These are phyloP conservation scores for Trichomonas tenax DNA, from an alignment of 208 protist species.

Conservation along the genomic window DNA sequence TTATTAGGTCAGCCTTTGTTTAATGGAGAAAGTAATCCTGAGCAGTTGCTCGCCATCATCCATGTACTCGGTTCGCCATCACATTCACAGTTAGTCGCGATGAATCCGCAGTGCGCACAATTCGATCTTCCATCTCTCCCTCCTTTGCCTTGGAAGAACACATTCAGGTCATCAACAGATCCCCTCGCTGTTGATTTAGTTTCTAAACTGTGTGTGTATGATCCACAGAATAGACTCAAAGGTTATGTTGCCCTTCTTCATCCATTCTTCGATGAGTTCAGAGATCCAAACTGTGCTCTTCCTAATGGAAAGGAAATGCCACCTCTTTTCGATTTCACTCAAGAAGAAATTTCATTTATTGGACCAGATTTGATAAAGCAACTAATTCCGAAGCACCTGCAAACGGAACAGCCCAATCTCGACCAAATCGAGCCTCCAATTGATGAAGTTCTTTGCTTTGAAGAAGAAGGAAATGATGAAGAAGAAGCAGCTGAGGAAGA, in stretches of 20 bases:
- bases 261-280: constrained; percentile 91
- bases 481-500: neutral
- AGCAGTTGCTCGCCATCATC: constrained; percentile 82
- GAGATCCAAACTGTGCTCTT: constrained; percentile 42
- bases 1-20: constrained; percentile 86
- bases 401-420: neutral
- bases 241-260: constrained; percentile 66
- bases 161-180: constrained; percentile 27
- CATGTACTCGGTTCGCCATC: constrained; percentile 64
- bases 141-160: constrained; percentile 71
- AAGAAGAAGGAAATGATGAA: neutral
- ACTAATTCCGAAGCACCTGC: neutral
- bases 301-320: constrained; percentile 45
- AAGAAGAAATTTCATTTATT: constrained; percentile 30
- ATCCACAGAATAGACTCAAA: constrained; percentile 21
- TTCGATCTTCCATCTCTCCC: constrained; percentile 85
- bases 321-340: constrained; percentile 56
- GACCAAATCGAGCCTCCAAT: neutral
- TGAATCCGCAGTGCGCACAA: constrained; percentile 74
- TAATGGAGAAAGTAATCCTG: constrained; percentile 60
- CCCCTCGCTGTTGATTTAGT: constrained; percentile 23
- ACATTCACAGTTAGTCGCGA: constrained; percentile 60
- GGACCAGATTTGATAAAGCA: neutral
- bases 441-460: neutral
- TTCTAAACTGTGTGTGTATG: neutral